Evolutionary conservation across 805 yeast species (phyloP).

Genomic region (Cyberlindnera mrakii): DNA sequence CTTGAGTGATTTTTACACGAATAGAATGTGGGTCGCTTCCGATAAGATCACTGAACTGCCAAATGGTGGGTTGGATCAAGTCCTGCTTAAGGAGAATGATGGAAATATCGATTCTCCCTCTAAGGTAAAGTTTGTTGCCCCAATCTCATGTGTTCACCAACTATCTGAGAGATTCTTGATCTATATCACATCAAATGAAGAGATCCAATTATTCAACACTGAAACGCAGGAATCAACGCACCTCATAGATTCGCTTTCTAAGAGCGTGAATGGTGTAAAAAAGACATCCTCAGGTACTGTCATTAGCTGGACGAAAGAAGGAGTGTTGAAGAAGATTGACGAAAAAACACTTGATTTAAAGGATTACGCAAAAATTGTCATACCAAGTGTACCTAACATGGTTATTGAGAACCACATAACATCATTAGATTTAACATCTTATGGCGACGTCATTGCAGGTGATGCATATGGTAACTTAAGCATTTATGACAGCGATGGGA

Average conservation of each 20-base stretch:
- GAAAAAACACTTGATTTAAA: constrained; percentile 13
- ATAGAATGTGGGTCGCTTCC: constrained; percentile 28
- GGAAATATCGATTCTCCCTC: constrained; percentile 29
- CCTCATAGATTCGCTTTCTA: constrained; percentile 33
- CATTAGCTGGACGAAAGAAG: constrained; percentile 38
- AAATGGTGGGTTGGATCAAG: constrained; percentile 22
- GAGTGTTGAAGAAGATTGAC: constrained; percentile 29
- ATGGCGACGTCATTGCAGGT: constrained; percentile 33
- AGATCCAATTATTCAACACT: constrained; percentile 27
- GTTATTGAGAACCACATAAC: constrained; percentile 35
- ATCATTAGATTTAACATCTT: constrained; percentile 30
- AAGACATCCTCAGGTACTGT: constrained; percentile 26
- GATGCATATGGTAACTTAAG: constrained; percentile 43
- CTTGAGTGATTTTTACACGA: constrained; percentile 11
- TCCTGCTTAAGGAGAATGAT: constrained; percentile 19
- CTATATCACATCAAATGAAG: constrained; percentile 32
- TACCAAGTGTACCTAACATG: constrained; percentile 25
- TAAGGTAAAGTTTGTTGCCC: constrained; percentile 18
- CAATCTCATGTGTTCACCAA: constrained; percentile 20
- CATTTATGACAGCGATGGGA: constrained; percentile 15
- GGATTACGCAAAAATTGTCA: constrained; percentile 6
- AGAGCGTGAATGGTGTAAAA: constrained; percentile 35
- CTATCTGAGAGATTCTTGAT: constrained; percentile 24
- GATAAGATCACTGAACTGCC: constrained; percentile 10
- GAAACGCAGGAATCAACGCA: constrained; percentile 6